phyloP scores from a whole-genome alignment of 805 yeast species.

The Komagataella pseudopastoris region DNA sequence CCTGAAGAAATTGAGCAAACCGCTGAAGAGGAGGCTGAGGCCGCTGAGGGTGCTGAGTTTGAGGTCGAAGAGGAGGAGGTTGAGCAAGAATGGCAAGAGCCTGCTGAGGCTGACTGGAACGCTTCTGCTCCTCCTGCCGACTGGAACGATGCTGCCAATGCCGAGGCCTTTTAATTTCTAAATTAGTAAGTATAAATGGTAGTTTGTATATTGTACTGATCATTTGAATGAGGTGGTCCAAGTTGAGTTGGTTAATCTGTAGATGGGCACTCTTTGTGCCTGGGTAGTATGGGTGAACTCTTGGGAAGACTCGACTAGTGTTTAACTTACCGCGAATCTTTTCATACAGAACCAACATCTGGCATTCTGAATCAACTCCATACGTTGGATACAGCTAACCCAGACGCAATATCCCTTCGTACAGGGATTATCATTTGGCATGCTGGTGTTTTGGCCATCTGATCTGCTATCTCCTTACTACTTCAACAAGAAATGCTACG shows the following conservation, averaged over 20 bases:
- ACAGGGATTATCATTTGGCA: background rate
- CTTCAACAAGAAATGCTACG: background rate
- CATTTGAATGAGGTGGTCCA: background rate
- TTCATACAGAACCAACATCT: background rate
- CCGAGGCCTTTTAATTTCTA: constrained; percentile 18
- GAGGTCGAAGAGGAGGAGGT: constrained; percentile 59
- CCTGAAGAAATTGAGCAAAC: constrained; percentile 90
- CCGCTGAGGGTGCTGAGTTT: constrained; percentile 48
- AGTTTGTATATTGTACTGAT: background rate
- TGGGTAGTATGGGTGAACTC: background rate
- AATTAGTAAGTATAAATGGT: constrained; percentile 1
- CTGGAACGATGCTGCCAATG: constrained; percentile 46
- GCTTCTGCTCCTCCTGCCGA: constrained; percentile 41
- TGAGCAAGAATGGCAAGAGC: constrained; percentile 30
- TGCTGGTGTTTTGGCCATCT: background rate
- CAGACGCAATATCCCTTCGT: background rate
- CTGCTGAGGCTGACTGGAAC: constrained; percentile 55
- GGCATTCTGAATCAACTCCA: background rate
- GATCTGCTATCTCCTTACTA: background rate
- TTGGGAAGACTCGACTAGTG: background rate
- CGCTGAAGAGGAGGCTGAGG: constrained; percentile 52
- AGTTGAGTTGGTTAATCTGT: background rate
- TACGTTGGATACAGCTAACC: background rate
- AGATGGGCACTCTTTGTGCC: background rate
- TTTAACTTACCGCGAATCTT: background rate